Evolutionary conservation across 139 green algal species (phyloP).

Genomic region (Penium margaritaceum): DNA sequence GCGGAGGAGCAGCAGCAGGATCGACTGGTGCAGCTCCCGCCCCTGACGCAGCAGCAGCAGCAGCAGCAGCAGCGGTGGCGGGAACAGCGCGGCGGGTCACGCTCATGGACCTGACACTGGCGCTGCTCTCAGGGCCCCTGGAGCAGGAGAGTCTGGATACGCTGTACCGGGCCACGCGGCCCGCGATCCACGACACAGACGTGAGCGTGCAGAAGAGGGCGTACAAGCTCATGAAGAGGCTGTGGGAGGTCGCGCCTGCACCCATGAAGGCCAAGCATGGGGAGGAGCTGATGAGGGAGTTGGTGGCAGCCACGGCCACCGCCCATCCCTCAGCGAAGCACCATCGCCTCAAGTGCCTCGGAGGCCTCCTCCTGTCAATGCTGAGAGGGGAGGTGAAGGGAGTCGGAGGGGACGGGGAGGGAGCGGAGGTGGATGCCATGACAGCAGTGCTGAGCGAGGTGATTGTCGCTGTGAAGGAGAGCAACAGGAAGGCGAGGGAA

Average conservation of each 20-base stretch:
- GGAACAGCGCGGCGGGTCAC: no score
- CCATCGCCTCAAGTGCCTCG: constrained; percentile 68
- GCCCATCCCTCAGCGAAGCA: constrained; percentile 64
- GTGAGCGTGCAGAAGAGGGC: constrained; percentile 79
- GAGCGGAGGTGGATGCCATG: no score
- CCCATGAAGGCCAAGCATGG: neutral
- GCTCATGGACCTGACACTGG: no score
- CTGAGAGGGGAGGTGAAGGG: neutral
- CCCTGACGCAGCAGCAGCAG: no score
- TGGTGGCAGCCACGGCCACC: constrained; percentile 42
- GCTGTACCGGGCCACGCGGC: no score
- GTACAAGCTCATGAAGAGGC: constrained; percentile 81
- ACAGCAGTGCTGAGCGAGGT: neutral
- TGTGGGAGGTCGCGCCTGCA: constrained; percentile 51
- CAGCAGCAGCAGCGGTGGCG: no score
- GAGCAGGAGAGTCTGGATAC: no score
- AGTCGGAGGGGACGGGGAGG: no score
- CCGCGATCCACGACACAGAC: constrained; percentile 64
- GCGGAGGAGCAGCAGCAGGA: no score
- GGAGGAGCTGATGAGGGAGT: constrained; percentile 52
- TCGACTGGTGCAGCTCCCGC: no score
- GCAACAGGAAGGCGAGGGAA: neutral
- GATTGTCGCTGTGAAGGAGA: neutral
- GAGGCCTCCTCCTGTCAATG: constrained; percentile 12
- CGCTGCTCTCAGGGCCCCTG: no score